Base-by-base conservation (phyloP, 306 rosid genomes). In the Heteromeles arbutifolia region DNA sequence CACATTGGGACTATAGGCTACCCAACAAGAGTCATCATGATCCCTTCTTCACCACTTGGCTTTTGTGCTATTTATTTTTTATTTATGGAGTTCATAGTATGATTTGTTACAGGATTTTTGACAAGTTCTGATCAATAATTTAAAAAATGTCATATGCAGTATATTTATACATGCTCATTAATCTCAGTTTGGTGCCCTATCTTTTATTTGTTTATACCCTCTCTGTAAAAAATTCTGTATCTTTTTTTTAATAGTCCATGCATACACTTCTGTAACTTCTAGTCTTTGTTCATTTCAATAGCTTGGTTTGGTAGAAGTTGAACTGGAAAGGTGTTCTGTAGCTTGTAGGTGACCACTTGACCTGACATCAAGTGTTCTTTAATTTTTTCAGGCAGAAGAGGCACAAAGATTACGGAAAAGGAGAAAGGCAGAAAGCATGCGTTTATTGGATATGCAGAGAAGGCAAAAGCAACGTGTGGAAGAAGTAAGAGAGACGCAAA, bases 401-500 rank as follows among this genome's bases (percentile, higher is more conserved):
- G 90, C 86, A 67, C 96, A 88, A 70, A 89, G 85, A 75, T 75
- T 90, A 78, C 99, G 99, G 13, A 90, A 86, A 83, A 90, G 90
- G 89, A 92, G 62, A 87, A 92, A 77, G 81, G 99, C 88, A 18
- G 97, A 96, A 73, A 87, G 65, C 62, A 52, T 81, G 86, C 97
- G 93, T 21, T 44, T 87, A 72, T 32, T 82, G 70, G 93, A 92
- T 75, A 89, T 89, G 93, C 85, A 92, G 78, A 88, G 84, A 83
- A 92, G 98, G 80, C 93, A 90, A 84, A 89, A 85, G 81, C 87
- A 90, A 77, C 97, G 99, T 14, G 78, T 96, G 74, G 96, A 89
- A 86, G 98, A 96, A 92, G 90, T 92, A 58, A 92, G 99, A 78
- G 88, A 96, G 87, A 84, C 93, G 19, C 93, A 88, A 72, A 92